Percentiles rank a stretch among this genome's conserved stretches.
Conservation (phyloP, 495 filamentous ascomycete species). For the Jackrogersella multiformis region DNA sequence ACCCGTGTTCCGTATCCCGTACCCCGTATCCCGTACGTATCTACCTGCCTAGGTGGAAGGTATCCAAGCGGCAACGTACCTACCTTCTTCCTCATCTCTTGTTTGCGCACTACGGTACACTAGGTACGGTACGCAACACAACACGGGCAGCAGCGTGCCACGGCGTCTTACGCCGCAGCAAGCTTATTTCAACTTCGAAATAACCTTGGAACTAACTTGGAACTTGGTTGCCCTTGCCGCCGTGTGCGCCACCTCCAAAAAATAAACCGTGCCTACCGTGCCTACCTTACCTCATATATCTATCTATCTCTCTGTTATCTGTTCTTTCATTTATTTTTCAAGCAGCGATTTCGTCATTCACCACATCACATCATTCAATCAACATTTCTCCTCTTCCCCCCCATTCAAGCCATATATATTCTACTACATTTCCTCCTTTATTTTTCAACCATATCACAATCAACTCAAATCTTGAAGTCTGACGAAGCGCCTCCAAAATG, state of each 20-base stretch:
- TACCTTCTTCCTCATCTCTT: slow-evolving; percentile 23
- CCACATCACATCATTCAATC: slow-evolving; percentile 15
- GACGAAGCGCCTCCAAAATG: slow-evolving; percentile 43
- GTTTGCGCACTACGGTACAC: too few species aligned
- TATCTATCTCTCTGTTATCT: slow-evolving; percentile 3
- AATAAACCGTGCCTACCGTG: slow-evolving; percentile 11
- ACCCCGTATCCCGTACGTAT: slow-evolving; percentile 12
- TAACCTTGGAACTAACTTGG: background rate
- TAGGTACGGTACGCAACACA: too few species aligned
- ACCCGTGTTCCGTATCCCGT: background rate
- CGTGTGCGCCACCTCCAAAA: slow-evolving; percentile 37
- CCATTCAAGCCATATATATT: background rate
- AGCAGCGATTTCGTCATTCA: slow-evolving; percentile 11
- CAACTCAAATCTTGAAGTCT: background rate
- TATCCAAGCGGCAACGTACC: slow-evolving; percentile 28
- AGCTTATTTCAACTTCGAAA: slow-evolving; percentile 40
- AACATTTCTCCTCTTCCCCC: slow-evolving; percentile 10
- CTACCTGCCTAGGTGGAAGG: too few species aligned
- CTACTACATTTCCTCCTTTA: slow-evolving; percentile 10
- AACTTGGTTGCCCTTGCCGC: slow-evolving; percentile 2
- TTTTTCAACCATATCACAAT: background rate
- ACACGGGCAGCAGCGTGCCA: slow-evolving; percentile 35
- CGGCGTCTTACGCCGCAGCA: slow-evolving; percentile 38
- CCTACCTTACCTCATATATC: background rate
- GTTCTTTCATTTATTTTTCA: slow-evolving; percentile 11